Evolutionary conservation across 768 basidiomycete genomes (phyloP), one percentile per base, ranked within the genome.

Genomic region (Myochromella boudieri): DNA sequence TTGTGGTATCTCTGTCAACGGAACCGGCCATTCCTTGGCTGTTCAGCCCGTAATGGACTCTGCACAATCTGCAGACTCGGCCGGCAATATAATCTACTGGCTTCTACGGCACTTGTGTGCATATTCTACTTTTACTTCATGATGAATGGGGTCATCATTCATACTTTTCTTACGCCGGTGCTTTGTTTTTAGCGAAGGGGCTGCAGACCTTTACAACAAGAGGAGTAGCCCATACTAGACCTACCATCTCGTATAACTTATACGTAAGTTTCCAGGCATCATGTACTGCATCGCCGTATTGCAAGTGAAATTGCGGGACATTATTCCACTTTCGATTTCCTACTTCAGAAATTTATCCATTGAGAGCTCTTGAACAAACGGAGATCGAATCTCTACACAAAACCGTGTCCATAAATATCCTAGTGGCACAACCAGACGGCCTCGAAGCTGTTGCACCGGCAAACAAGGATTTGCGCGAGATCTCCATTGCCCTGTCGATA

Each of bases 41-140:
- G n/a, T n/a, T n/a, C n/a, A n/a, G n/a, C n/a, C n/a, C n/a, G n/a
- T n/a, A n/a, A n/a, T n/a, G n/a, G n/a, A n/a, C 42, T 9, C 18
- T 52, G 10, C 46, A 52, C 26, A 39, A 25, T 25, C 18, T 48
- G 15, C 40, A 52, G 28, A 39, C 37, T n/a, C n/a, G n/a, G n/a
- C n/a, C n/a, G n/a, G n/a, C n/a, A n/a, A n/a, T n/a, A n/a, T n/a
- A n/a, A n/a, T n/a, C n/a, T n/a, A n/a, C n/a, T n/a, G n/a, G n/a
- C n/a, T n/a, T 44, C 12, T 42, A 20, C 17, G 40, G 44, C 20
- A 6, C 17, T 1, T 45, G 44, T 31, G 37, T 26, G 37, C 26
- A 40, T 29, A 12, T 50, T 4, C 42, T 36, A 6, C 42, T 8
- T 15, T 45, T 38, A 2, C 31, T 50, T n/a, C 26, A 32, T 26